Conservation (phyloP, 2,329 filamentous ascomycete genomes). For the Clonostachys sp. region DNA sequence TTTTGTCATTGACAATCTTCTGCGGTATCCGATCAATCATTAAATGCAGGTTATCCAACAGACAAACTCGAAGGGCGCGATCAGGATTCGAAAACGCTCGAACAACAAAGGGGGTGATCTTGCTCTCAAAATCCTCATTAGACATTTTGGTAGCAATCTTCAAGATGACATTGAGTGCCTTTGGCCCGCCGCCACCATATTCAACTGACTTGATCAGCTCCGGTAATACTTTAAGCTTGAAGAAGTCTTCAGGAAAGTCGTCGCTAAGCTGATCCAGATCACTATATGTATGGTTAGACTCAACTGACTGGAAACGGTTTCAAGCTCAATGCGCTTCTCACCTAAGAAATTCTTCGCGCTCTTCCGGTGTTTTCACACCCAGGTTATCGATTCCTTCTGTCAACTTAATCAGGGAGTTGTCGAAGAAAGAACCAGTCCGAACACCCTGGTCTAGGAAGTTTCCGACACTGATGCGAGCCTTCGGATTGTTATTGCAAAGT, state of each 20-base stretch:
- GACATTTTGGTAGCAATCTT: slow-evolving; percentile 86
- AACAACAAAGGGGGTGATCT: slow-evolving; percentile 80
- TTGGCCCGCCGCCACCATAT: slow-evolving; percentile 91
- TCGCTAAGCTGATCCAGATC: slow-evolving; percentile 84
- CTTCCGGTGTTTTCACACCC: slow-evolving; percentile 78
- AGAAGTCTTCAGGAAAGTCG: slow-evolving; percentile 96
- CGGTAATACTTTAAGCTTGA: slow-evolving; percentile 93
- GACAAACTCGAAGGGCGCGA: slow-evolving; percentile 82
- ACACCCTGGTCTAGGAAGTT: slow-evolving; percentile 89
- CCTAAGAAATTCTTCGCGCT: slow-evolving; percentile 82
- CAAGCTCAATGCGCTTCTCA: slow-evolving; percentile 13
- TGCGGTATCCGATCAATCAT: slow-evolving; percentile 91
- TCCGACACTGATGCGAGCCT: slow-evolving; percentile 75
- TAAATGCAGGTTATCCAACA: slow-evolving; percentile 80
- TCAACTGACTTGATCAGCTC: slow-evolving; percentile 98
- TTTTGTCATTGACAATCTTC: slow-evolving; percentile 90
- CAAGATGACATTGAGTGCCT: slow-evolving; percentile 82
- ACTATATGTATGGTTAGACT: slow-evolving; percentile 30
- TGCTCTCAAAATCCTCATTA: slow-evolving; percentile 82
- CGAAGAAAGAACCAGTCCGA: slow-evolving; percentile 81
- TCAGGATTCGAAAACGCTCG: slow-evolving; percentile 88
- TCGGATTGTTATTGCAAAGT: slow-evolving; percentile 83
- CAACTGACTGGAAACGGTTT: slow-evolving; percentile 11
- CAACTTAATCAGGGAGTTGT: slow-evolving; percentile 86
- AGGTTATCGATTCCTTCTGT: slow-evolving; percentile 91